Base-by-base conservation (phyloP, 768 basidiomycete genomes). In the Termitomyces sp. region DNA sequence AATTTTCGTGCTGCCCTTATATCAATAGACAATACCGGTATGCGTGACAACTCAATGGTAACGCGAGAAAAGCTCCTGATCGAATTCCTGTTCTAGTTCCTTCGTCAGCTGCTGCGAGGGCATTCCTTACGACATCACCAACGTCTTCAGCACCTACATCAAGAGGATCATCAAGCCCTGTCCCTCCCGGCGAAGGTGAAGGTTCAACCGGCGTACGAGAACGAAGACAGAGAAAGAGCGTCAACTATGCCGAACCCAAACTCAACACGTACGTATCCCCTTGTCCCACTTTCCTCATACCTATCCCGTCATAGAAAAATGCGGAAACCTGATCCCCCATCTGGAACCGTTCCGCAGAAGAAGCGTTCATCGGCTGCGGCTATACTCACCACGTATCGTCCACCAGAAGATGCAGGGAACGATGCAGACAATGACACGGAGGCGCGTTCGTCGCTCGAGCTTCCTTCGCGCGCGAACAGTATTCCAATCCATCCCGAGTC, bases 241-340 rank as follows among this genome's bases (percentile, higher is more conserved):
- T 94, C 48, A 93, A 93, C 68, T 93, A 94, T 62, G 76, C 91
- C 0, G 92, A 94, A 66, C 92, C 92, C 11, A 94, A 92, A 67
- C 78, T 94, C 24, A 92, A 93, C 69, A 93, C 90, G 90, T 90
- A 67, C 52, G 85, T 83, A 30, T 41, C n/a, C 41, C 32, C 46
- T 28, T 14, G 41, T 35, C 40, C 11, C 28, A 11, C n/a, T 43
- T 28, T 18, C 13, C 8, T 20, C 22, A 54, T 45, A 45, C 52
- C 26, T 43, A 44, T 47, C 7, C 33, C n/a, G 24, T 18, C 35
- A 45, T 65, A 92, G 90, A 47, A 93, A 93, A 82, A 92, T 93
- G 91, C 86, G 91, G 46, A 92, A 92, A 71, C 90, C 91, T 10
- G 88, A 90, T 62, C 74, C 81, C 18, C 69, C 70, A 14, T 72